Evolutionary conservation across 2,329 filamentous ascomycete species (phyloP).

Genomic region (Aspergillus awamori): DNA sequence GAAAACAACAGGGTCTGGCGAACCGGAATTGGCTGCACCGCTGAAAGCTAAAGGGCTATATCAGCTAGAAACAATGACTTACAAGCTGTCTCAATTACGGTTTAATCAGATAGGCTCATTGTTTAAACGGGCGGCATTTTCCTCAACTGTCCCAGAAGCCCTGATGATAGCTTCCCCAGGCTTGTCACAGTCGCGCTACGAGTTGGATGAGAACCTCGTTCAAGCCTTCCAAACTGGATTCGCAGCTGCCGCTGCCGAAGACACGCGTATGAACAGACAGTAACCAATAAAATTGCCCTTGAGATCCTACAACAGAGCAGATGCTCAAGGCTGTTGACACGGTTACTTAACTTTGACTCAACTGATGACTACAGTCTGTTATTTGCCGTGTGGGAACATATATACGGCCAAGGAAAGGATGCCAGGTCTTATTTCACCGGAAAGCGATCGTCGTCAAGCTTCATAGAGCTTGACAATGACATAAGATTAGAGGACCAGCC

Average conservation of each 20-base stretch:
- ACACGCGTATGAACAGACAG: background rate
- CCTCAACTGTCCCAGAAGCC: constrained; percentile 24
- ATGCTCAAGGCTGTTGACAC: constrained; percentile 21
- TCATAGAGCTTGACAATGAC: constrained; percentile 13
- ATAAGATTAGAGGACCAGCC: constrained; percentile 10
- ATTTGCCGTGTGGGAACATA: constrained; percentile 18
- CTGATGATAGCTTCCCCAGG: constrained; percentile 24
- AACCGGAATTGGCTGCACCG: background rate
- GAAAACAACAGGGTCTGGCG: background rate
- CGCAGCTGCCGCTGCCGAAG: background rate
- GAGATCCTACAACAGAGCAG: constrained; percentile 16
- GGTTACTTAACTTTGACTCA: constrained; percentile 26
- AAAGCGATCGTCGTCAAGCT: constrained; percentile 12
- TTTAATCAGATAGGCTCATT: background rate
- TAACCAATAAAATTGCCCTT: constrained; percentile 14
- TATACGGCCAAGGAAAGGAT: constrained; percentile 5
- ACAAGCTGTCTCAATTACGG: background rate
- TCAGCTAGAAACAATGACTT: background rate
- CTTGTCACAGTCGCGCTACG: constrained; percentile 26
- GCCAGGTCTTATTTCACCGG: constrained; percentile 14
- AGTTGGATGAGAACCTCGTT: constrained; percentile 15
- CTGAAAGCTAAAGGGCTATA: background rate
- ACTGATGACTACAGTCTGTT: constrained; percentile 22
- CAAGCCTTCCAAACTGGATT: constrained; percentile 15
- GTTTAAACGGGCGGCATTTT: constrained; percentile 19